Base-by-base conservation (phyloP, 2,329 filamentous ascomycete genomes). In the Paecilomyces niveus region DNA sequence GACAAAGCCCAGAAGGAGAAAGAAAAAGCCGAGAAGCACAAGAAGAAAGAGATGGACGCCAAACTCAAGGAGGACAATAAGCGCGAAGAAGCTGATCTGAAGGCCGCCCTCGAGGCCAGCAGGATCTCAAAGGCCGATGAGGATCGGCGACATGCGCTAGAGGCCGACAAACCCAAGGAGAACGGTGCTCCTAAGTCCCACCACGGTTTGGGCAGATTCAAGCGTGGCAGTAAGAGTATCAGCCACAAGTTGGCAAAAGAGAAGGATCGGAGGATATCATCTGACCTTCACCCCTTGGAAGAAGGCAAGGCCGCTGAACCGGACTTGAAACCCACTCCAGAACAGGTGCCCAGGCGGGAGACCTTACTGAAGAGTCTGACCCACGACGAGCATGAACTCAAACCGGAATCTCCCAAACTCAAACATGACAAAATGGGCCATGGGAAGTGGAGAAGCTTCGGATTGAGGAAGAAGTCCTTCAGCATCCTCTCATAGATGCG, bases 201-300 rank as follows among this genome's bases (percentile, higher is more conserved):
- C 8, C 73, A 77, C 7, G 73, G 78, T 31, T 76, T 94, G 50
- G 85, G 84, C 66, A 81, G 89, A 52, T 86, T 89, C 63, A 84
- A 86, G 64, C 82, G 87, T 57, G 85, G 85, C 9, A 90, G 87
- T 72, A 93, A 90, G 77, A 92, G 89, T 62, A 83, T 96, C 78
- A 84, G 89, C 54, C 85, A 87, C 62, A 90, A 88, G 73, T 89
- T 89, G 3, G 63, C 60, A 55, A 75, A 72, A 56, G 70, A 75
- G 24, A 74, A 72, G 61, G 74, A 77, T 49, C 74, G 62, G 33
- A 67, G 67, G 51, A 55, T 59, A n/a, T 68, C 66, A 8, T 67
- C 67, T 9, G 53, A 32, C 9, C 59, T 15, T 55, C 55, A 3
- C 32, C 53, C 22, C 35, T 58, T 57, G 58, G 55, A 35, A 21